Base-by-base conservation (phyloP, 2,329 filamentous ascomycete genomes). In the Stachybotrys chartarum region DNA sequence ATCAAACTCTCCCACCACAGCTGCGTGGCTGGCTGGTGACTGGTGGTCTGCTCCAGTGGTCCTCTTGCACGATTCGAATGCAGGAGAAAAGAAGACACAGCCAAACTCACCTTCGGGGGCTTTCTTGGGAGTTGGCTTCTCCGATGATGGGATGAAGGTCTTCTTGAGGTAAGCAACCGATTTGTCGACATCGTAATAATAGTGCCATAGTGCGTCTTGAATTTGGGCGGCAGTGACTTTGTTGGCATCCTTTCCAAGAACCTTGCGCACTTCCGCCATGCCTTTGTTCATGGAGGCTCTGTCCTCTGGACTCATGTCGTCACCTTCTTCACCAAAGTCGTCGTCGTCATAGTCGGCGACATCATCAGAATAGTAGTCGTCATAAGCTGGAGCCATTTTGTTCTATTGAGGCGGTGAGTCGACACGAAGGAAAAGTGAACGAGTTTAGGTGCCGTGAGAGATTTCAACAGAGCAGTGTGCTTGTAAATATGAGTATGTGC, bases 181-280 rank as follows among this genome's bases (percentile, higher is more conserved):
- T 71, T 96, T 96, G 56, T 85, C 87, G 32, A 96, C 79, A 64
- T 99, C 92, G 68, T 92, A 97, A 70, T 93, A 97, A 71, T 97
- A 97, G 72, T 99, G 85, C 91, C 91, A 97, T 16, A 99, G 73
- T 0, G 92, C 83, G 58, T 97, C 93, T 68, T 96, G 85, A 59
- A 97, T 93, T 66, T 96, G 87, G 44, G 66, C 70, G 50, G 70
- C 73, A 42, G 78, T 81, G 63, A 86, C 78, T 58, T 82, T 84
- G 60, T 73, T 73, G 35, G 79, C 76, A 57, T 82, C 77, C 10
- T 74, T 70, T 7, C 84, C 87, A n/a, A 96, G 76, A 8, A 80
- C 79, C 58, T 78, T 77, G 56, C 83, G 80, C 42, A 95, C 87
- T 60, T 86, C 78, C 45, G 79, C 75, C 1, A 86, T 90, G 52